A percentile compares a stretch with the other conserved stretches of the same genome.
Evolutionary conservation across 164 flowering plant species (phyloP).

Genomic region (Tinospora cordifolia): DNA sequence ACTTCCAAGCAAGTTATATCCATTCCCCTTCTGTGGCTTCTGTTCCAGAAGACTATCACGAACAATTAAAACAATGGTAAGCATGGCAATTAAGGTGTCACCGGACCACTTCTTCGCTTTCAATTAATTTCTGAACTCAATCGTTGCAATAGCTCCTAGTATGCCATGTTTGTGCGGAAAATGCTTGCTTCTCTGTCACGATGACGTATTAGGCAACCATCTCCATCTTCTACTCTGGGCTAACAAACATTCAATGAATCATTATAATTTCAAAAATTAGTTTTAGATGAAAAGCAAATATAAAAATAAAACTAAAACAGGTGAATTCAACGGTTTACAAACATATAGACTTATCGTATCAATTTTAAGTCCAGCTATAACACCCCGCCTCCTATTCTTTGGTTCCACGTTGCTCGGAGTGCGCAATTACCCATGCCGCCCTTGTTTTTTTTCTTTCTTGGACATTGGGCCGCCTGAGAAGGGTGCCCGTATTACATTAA

Average conservation of each 20-base stretch:
- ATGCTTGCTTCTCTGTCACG: background rate
- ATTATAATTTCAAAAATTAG: no score
- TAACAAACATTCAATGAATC: background rate
- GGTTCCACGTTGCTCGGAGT: no score
- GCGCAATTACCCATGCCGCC: no score
- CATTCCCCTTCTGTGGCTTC: slow-evolving; percentile 39
- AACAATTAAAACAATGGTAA: slow-evolving; percentile 48
- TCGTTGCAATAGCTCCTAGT: background rate
- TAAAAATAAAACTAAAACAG: no score
- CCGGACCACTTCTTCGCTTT: slow-evolving; percentile 79
- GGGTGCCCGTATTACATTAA: no score
- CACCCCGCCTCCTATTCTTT: no score
- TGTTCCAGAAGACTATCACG: slow-evolving; percentile 42
- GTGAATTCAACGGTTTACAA: background rate
- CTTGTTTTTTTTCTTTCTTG: no score
- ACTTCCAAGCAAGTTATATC: slow-evolving; percentile 41
- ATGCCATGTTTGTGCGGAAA: background rate
- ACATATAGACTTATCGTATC: background rate
- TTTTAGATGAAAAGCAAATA: no score
- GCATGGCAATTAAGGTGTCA: slow-evolving; percentile 40
- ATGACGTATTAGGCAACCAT: background rate
- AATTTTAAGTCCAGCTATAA: background rate
- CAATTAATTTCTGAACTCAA: background rate
- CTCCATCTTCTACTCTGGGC: background rate
- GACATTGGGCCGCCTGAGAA: no score